A percentile compares a stretch with the other conserved stretches of the same genome.
Conservation (phyloP, 306 rosid genomes). For the Cicer arietinum region DNA sequence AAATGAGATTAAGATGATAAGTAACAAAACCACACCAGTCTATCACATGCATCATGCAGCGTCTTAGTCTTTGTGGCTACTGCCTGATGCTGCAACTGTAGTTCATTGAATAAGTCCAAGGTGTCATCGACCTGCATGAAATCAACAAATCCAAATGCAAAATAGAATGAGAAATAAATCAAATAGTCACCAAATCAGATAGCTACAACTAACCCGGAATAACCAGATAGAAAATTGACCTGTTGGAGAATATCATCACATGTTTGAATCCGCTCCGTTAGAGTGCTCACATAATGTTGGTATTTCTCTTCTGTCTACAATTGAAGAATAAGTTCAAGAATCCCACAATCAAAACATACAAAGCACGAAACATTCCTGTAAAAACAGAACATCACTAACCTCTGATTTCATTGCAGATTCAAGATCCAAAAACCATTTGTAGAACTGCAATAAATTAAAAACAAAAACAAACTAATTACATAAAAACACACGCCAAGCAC, state of each 20-base stretch:
- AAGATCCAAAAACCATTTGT: slow-evolving; percentile 95
- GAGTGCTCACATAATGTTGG: slow-evolving; percentile 80
- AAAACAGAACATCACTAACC: slow-evolving; percentile 56
- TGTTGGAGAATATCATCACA: slow-evolving; percentile 87
- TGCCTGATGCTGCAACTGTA: slow-evolving; percentile 93
- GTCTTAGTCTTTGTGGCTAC: slow-evolving; percentile 98
- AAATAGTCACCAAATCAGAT: slow-evolving; percentile 11
- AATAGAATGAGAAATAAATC: slow-evolving; percentile 23
- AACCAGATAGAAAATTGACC: slow-evolving; percentile 55
- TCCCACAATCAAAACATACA: slow-evolving; percentile 32
- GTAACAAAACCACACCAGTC: slow-evolving; percentile 66
- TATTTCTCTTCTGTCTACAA: slow-evolving; percentile 97
- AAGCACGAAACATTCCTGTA: background rate
- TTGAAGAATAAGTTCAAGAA: slow-evolving; percentile 26
- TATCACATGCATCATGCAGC: slow-evolving; percentile 96
- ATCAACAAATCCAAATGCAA: slow-evolving; percentile 37
- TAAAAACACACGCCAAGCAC: background rate
- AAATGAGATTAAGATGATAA: slow-evolving; percentile 12
- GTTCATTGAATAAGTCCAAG: slow-evolving; percentile 74
- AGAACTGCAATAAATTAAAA: slow-evolving; percentile 67
- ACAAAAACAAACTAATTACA: slow-evolving; percentile 16
- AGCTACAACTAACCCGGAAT: background rate
- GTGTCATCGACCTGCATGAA: slow-evolving; percentile 87
- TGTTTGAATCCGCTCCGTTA: slow-evolving; percentile 88
- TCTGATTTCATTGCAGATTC: slow-evolving; percentile 97